These are phyloP conservation scores for Dictyophora rubrovolvata DNA, from an alignment of 768 basidiomycete genomes.

Conservation along the genomic window DNA sequence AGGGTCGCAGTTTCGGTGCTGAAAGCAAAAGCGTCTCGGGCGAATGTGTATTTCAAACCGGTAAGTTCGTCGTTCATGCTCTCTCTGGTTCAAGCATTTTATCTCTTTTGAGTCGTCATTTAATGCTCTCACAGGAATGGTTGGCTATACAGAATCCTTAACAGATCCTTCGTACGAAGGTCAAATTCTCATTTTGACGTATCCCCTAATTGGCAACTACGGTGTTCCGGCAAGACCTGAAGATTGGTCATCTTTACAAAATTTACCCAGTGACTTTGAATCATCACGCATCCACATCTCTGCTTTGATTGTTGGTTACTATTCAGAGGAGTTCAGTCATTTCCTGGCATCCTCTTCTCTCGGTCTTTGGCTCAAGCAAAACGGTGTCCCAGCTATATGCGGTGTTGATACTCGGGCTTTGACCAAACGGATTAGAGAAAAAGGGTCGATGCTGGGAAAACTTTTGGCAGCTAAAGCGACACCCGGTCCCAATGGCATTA, in stretches of 20 bases:
- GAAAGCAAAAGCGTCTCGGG: constrained; percentile 85
- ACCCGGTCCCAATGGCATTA: constrained; percentile 1
- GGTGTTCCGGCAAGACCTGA: constrained; percentile 74
- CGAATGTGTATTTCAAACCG: constrained; percentile 99
- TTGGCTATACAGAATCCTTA: constrained; percentile 95
- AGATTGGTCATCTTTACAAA: constrained; percentile 32
- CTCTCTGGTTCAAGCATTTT: constrained; percentile 1
- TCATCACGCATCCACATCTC: constrained; percentile 90
- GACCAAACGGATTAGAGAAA: constrained; percentile 92
- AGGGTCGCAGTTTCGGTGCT: constrained; percentile 91
- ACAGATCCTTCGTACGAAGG: constrained; percentile 98
- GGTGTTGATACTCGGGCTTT: constrained; percentile 95
- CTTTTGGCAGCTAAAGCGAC: constrained; percentile 55
- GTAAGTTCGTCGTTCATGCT: constrained; percentile 35
- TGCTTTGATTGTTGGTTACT: constrained; percentile 85
- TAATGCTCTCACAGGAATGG: constrained; percentile 67
- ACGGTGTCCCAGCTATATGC: constrained; percentile 86
- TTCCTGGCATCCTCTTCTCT: constrained; percentile 85
- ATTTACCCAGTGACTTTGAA: constrained; percentile 75
- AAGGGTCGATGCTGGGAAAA: constrained; percentile 86
- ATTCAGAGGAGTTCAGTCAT: constrained; percentile 91
- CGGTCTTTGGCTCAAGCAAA: constrained; percentile 89
- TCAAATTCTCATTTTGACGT: constrained; percentile 94
- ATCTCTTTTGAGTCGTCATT: constrained; percentile 8
- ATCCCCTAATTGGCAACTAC: constrained; percentile 95